Base-by-base conservation (phyloP, 768 basidiomycete species). In the Trametes gibbosa region DNA sequence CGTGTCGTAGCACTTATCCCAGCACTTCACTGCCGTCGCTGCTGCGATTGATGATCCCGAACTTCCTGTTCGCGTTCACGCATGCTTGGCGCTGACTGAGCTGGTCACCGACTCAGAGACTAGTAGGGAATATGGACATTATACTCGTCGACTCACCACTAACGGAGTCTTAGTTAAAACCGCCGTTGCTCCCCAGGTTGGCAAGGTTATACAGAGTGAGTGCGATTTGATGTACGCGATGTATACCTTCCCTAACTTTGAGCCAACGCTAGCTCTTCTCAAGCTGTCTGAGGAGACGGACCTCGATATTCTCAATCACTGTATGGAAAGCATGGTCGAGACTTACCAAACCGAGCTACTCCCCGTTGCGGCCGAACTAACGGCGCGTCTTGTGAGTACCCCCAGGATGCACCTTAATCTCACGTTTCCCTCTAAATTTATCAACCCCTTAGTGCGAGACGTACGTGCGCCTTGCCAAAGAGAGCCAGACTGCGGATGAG, bases 241-340 rank as follows among this genome's bases (percentile, higher is more conserved):
- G 12, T 1, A 6, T 35, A 21, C 32, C 2, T 6, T 17, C 1
- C 34, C 29, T 29, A 25, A 48, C 27, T 16, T 48, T 32, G 50
- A 50, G 55, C 48, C 4, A 7, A 5, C 29, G 5, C 29, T 61
- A 91, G 91, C 90, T 69, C 77, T 95, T n/a, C 81, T 95, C 65
- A 92, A 91, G 70, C 79, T 96, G 43, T 85, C 90, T n/a, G 90
- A 94, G 69, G 90, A 95, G 73, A 92, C 91, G 45, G 93, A 95
- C 70, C 75, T 96, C 43, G 92, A 95, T 69, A 81, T 91, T 48
- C 78, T 95, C 55, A 92, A 91, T 67, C 79, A 77, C 61, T 83
- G 87, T 66, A 92, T 93, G 87, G 89, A 92, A 66, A 82, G 84
- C 24, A 87, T 95, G 83, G 93, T 95, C 16, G 85, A 92, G 63